Percentiles rank a stretch among this genome's conserved stretches.
Conservation (phyloP, 306 rosid genomes). For the Cucurbita moschata region DNA sequence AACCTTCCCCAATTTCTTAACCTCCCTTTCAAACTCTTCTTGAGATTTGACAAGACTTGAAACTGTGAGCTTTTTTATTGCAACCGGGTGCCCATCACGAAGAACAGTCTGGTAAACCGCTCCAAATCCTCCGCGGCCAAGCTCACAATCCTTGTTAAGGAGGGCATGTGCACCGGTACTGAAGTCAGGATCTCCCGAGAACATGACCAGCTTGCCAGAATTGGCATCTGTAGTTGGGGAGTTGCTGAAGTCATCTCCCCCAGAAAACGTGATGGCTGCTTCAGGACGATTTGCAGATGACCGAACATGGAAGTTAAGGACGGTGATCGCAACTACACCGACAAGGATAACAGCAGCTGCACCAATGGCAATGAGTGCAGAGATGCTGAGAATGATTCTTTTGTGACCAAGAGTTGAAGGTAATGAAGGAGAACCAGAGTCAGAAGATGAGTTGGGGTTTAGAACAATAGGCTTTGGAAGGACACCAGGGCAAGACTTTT, state of each 20-base stretch:
- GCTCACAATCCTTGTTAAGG: conserved; percentile 97
- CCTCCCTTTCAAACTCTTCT: conserved; percentile 91
- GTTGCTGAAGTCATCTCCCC: conserved; percentile 72
- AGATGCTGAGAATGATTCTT: conserved; percentile 87
- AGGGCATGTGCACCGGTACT: conserved; percentile 92
- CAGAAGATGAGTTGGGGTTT: conserved; percentile 76
- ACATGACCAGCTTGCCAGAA: conserved; percentile 98
- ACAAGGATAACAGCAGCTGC: conserved; percentile 89
- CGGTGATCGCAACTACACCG: conserved; percentile 84
- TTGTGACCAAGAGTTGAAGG: conserved; percentile 51
- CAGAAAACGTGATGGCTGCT: conserved; percentile 59
- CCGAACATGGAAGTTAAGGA: conserved; percentile 80
- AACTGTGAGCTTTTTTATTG: conserved; percentile 96
- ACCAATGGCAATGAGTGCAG: conserved; percentile 94
- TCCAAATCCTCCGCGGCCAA: conserved; percentile 97
- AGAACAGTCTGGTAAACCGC: conserved; percentile 83
- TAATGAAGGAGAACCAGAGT: conserved; percentile 27
- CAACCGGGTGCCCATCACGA: conserved; percentile 79
- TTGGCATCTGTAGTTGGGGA: conserved; percentile 88
- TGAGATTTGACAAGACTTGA: conserved; percentile 96
- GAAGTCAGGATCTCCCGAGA: conserved; percentile 93
- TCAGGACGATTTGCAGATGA: conserved; percentile 40
- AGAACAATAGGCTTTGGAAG: conserved; percentile 95
- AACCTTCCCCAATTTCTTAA: conserved; percentile 80
- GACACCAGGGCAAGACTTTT: conserved; percentile 67